Base-by-base conservation (phyloP, 202 grass and related monocot species). In the Zoysia matrella region DNA sequence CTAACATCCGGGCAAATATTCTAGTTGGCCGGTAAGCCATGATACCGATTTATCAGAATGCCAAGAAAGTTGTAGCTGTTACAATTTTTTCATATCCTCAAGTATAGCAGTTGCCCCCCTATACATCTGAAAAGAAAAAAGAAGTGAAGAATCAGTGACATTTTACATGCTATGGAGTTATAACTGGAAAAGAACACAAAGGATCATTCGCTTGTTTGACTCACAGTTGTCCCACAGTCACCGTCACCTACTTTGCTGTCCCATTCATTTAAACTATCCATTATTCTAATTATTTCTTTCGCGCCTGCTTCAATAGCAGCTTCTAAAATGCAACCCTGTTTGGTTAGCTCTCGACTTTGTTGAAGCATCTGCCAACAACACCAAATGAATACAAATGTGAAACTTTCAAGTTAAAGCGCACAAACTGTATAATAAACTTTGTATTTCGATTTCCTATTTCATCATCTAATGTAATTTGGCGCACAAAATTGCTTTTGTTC, bases 181-280 rank as follows among this genome's bases (percentile, higher is more conserved):
- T 69, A 69, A 15, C 11, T 69, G 68, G 65, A 45, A 77, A 42
- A 61, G 18, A 54, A 65, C 47, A 72, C 40, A 44, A 62, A 79
- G 42, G 22, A 18, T 41, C 45, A 47, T 7, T 67, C 52, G 41
- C 43, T 56, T 48, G 76, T 52, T 65, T 84, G 75, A 92, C 92
- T 83, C 77, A 99, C 96, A 48, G 91, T 94, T 76, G 89, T 90
- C 70, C 96, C 96, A 86, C 92, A 95, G 66, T 98, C 92, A 87
- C 92, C 96, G 80, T 98, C 96, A 53, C 93, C 91, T 45, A 88
- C 96, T 99, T 99, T 99, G 87, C 91, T 77, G 72, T 99, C 96
- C 96, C 93, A 36, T 36, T 36, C 30, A 36, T 36, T 36, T 36
- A 36, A 36, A 36, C 30, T 36, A 36, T 36, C 30, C 73, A 61